These are phyloP conservation scores for Coniella lustricola DNA, from an alignment of 2,329 filamentous ascomycete species.

Conservation along the genomic window DNA sequence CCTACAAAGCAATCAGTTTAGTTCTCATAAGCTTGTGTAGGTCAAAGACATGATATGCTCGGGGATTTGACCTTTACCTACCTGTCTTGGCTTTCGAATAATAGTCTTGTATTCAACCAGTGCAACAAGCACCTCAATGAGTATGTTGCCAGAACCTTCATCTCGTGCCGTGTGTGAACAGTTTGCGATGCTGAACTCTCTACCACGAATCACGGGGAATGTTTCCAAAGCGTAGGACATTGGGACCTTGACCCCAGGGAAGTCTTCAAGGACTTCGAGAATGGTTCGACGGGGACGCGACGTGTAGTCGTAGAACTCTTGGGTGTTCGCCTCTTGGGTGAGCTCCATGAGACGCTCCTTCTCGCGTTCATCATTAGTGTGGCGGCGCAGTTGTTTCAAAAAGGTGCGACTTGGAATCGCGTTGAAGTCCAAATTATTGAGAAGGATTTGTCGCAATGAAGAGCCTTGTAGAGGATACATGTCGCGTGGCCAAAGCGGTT, in stretches of 20 bases:
- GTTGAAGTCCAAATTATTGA: slow-evolving; percentile 80
- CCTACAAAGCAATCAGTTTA: slow-evolving; percentile 27
- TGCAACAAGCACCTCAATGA: slow-evolving; percentile 69
- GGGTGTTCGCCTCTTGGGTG: slow-evolving; percentile 67
- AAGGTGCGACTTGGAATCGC: slow-evolving; percentile 84
- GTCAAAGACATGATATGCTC: neutral
- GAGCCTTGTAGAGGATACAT: slow-evolving; percentile 32
- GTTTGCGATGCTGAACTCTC: slow-evolving; percentile 89
- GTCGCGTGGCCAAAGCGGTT: slow-evolving; percentile 19
- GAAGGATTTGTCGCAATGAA: slow-evolving; percentile 70
- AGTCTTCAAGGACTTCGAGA: slow-evolving; percentile 86
- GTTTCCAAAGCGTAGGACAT: slow-evolving; percentile 64
- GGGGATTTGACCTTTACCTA: too few relatives aligned
- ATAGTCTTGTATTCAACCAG: slow-evolving; percentile 89
- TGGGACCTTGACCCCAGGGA: slow-evolving; percentile 75
- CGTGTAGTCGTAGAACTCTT: slow-evolving; percentile 95
- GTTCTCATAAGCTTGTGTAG: neutral
- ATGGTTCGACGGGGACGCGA: slow-evolving; percentile 85
- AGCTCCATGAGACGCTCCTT: slow-evolving; percentile 80
- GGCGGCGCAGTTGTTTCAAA: slow-evolving; percentile 70
- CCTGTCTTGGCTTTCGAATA: slow-evolving; percentile 69
- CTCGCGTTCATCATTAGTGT: slow-evolving; percentile 65
- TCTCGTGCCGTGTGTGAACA: slow-evolving; percentile 30
- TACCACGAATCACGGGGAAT: slow-evolving; percentile 76
- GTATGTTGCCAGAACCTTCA: neutral